phyloP scores from a whole-genome alignment of 2,329 filamentous ascomycete species.

The Didymella lethalis region DNA sequence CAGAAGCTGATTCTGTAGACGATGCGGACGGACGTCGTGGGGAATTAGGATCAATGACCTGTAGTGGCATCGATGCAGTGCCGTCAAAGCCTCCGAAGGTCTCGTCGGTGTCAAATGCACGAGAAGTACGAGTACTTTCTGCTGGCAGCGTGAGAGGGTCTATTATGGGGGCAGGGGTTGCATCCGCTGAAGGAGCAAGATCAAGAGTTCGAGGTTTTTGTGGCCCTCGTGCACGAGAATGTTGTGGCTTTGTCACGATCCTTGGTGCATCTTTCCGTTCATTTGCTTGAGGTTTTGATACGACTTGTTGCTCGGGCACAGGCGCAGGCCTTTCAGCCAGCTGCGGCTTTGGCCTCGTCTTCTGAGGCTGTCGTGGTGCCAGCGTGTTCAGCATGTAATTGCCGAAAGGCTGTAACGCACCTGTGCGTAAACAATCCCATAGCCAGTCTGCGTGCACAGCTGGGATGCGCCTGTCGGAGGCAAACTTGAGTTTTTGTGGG shows the following conservation, averaged over 20 bases:
- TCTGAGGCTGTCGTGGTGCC: constrained; percentile 26
- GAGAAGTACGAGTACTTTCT: constrained; percentile 18
- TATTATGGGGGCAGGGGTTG: constrained; percentile 32
- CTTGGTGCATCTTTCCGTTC: constrained; percentile 35
- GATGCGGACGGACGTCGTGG: constrained; percentile 43
- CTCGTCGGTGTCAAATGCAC: constrained; percentile 24
- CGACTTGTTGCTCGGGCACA: constrained; percentile 36
- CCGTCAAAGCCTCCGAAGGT: constrained; percentile 32
- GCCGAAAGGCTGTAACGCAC: constrained; percentile 59
- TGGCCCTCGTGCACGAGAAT: constrained; percentile 15
- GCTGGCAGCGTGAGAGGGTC: constrained; percentile 25
- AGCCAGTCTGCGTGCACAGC: constrained; percentile 86
- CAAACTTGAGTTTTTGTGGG: constrained; percentile 80
- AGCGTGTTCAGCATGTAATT: constrained; percentile 48
- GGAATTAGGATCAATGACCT: constrained; percentile 43
- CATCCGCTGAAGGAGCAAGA: constrained; percentile 33
- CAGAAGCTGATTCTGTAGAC: constrained; percentile 28
- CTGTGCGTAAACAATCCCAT: constrained; percentile 74
- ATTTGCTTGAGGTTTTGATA: constrained; percentile 29
- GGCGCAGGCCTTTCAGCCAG: constrained; percentile 29
- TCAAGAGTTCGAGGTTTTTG: constrained; percentile 36
- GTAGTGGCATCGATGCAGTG: constrained; percentile 36
- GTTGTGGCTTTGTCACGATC: constrained; percentile 25
- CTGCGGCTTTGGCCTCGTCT: constrained; percentile 22
- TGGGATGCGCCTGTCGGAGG: constrained; percentile 76